Evolutionary conservation across 2,329 filamentous ascomycete genomes (phyloP), one percentile per base, ranked within the genome.

Genomic region (Penicillium sp.): DNA sequence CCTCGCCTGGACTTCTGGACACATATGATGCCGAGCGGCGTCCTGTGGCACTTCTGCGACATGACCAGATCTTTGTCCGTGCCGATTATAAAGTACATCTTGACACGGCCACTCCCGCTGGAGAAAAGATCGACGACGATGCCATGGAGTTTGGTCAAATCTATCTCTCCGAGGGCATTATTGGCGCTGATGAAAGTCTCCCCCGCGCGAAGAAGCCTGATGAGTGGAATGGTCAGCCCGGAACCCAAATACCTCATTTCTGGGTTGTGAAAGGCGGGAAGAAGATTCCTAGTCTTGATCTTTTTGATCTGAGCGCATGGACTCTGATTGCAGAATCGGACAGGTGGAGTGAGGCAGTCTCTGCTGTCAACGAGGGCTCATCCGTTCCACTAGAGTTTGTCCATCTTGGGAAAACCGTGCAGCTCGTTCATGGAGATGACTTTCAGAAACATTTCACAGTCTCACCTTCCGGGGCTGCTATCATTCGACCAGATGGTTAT

Each of bases 1-100:
- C 73, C 0, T 59, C 28, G 0, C 35, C 61, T 3, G 58, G 45
- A 0, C 55, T 81, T 0, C 65, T 80, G 13, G 69, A 73, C 1
- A 79, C 78, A 0, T 81, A 81, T 54, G 71, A 77, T 13, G 56
- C 48, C 0, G 80, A 82, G 65, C 69, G 80, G 5, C 67, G 71
- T 6, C 74, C 78, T 1, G 72, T 77, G 8, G 78, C 66, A 13
- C 46, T 53, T 22, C 51, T 68, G 25, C 63, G 69, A 19, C 67
- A 71, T 55, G 66, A 70, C 26, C 68, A 71, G 51, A 69, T 70
- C 35, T 71, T 71, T 45, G 64, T 60, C 11, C 65, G 69, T n/a
- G 55, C 61, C 1, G 69, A 71, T 37, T 71, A 64, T 28, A 68
- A 69, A 26, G 43, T 62, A 0, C 64, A 66, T 25, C 56, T 66